Evolutionary conservation across 352 stramenopile species (phyloP), one percentile per base, ranked within the genome.

Genomic region (Phytophthora quininea): DNA sequence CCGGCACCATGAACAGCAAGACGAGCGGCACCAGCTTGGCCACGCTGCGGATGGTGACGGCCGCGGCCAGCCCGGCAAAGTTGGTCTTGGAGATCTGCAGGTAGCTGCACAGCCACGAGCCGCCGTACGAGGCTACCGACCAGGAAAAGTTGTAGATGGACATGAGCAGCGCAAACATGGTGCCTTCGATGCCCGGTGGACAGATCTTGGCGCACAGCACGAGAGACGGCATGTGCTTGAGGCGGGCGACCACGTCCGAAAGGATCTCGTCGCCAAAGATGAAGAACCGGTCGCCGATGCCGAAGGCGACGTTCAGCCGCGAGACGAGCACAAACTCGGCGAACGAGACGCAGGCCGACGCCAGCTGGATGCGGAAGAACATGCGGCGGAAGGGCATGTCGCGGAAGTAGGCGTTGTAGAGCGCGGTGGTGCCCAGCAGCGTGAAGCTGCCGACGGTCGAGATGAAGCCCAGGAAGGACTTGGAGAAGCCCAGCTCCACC

Each of bases 191-290:
- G 50, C 97, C 97, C 31, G 86, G 90, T 31, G 97, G 97, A 61
- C 97, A 99, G 58, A 99, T 86, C 67, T 95, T 93, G 60, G 95
- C 94, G 50, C 96, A 98, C n/a, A 99, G 76, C 48, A 99, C 95
- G 30, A 99, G 84, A 51, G 90, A 98, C 8, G 97, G 96, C 76
- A 99, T 95, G 64, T 90, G 81, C 68, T 93, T 92, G 70, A 95
- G 82, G 0, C 84, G 79, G 52, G 80, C 82, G 30, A 94, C 86
- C 4, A 94, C 84, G 54, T 92, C 86, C 63, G 83, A 91, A 9
- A 92, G 75, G 55, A 94, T 89, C 65, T 91, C 84, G 69, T 94
- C 86, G 24, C 84, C 82, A 43, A 94, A 91, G 58, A 94, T 91
- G 67, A 94, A 94, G 56, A 86, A 90, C 29, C 66, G 77, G 66